Conservation (phyloP, 2,329 filamentous ascomycete genomes). For the Penicillium corylophilum region DNA sequence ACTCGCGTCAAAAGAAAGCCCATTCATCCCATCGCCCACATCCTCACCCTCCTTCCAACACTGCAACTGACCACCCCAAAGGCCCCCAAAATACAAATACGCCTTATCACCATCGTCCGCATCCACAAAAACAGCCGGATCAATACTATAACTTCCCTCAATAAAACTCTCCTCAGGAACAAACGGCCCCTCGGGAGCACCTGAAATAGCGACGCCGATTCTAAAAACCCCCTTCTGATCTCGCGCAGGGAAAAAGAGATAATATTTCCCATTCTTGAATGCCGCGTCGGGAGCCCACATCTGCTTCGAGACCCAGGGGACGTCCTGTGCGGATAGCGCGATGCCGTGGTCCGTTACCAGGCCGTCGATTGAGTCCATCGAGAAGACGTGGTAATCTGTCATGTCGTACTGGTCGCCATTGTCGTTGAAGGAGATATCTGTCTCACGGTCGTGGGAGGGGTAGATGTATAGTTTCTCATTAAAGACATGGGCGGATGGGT, state of each 20-base stretch:
- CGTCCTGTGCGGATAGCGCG: conserved; percentile 62
- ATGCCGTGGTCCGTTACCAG: conserved; percentile 71
- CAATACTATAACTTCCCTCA: conserved; percentile 70
- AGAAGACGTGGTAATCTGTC: conserved; percentile 80
- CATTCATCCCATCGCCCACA: conserved; percentile 38
- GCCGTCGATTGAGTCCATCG: conserved; percentile 55
- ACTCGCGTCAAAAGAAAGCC: conserved; percentile 53
- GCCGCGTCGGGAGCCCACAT: conserved; percentile 80
- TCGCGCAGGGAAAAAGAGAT: conserved; percentile 74
- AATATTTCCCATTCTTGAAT: conserved; percentile 67
- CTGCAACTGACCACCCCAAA: conserved; percentile 79
- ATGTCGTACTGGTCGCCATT: conserved; percentile 86
- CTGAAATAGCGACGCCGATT: conserved; percentile 68
- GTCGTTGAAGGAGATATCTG: conserved; percentile 73
- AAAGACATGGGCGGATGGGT: conserved; percentile 79
- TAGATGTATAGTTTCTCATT: conserved; percentile 74
- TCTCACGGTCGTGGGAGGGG: conserved; percentile 76
- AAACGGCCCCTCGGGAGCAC: conserved; percentile 69
- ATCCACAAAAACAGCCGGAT: conserved; percentile 74
- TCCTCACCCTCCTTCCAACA: conserved; percentile 60
- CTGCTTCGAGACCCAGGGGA: conserved; percentile 77
- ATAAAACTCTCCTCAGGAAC: conserved; percentile 64
- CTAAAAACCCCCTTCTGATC: conserved; percentile 69
- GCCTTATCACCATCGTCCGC: conserved; percentile 59
- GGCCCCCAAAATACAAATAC: conserved; percentile 74